phyloP scores from a whole-genome alignment of 768 basidiomycete species.

The Podaxis sp. region DNA sequence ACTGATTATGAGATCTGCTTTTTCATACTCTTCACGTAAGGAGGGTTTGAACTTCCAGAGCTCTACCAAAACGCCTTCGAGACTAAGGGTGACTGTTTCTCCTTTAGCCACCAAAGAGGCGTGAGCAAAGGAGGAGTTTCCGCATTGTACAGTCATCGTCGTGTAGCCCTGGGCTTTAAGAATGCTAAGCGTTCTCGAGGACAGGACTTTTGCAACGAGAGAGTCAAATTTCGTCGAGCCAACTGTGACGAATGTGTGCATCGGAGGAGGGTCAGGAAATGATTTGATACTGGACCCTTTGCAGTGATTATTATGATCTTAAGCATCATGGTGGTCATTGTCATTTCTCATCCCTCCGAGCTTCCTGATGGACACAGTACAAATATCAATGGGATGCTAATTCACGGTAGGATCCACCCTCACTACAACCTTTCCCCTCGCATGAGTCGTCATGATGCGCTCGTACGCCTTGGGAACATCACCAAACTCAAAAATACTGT shows the following conservation, averaged over 20 bases:
- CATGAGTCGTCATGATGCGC: conserved; percentile 46
- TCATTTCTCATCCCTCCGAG: not conserved
- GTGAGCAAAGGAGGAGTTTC: conserved; percentile 53
- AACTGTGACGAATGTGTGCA: conserved; percentile 75
- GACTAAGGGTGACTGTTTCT: conserved; percentile 21
- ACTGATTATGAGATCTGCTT: conserved; percentile 79
- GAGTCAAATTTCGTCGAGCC: conserved; percentile 86
- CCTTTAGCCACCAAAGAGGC: conserved; percentile 25
- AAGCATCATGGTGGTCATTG: not conserved
- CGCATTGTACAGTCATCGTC: conserved; percentile 71
- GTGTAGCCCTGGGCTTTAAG: conserved; percentile 54
- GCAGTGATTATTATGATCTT: not conserved
- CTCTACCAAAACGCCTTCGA: conserved; percentile 49
- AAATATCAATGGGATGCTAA: not conserved
- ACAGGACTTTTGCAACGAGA: conserved; percentile 59
- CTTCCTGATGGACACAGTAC: not conserved
- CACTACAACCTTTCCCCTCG: conserved; percentile 66
- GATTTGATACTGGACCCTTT: not conserved
- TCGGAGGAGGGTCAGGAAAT: conserved; percentile 15
- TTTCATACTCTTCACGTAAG: conserved; percentile 57
- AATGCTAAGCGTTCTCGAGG: conserved; percentile 49
- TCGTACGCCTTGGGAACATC: conserved; percentile 62
- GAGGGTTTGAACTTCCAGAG: conserved; percentile 74
- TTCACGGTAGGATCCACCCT: conserved; percentile 30
- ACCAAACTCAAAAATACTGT: conserved; percentile 54